Evolutionary conservation across 495 filamentous ascomycete genomes (phyloP).

Genomic region (Penicillium cinerascens): DNA sequence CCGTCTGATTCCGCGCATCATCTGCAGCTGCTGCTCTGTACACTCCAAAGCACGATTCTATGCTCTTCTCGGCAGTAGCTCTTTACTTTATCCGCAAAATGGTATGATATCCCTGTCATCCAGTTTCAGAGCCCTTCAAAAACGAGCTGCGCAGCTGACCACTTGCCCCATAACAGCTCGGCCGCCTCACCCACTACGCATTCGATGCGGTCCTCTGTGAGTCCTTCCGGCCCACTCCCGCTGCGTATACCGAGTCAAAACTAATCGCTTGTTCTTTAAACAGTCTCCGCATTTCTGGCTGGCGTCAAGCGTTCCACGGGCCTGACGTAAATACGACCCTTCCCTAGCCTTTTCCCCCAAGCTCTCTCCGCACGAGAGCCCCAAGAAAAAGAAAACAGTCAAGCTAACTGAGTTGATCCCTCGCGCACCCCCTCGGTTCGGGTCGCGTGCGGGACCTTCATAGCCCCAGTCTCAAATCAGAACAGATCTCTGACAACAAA

Average conservation of each 20-base stretch:
- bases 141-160: background rate
- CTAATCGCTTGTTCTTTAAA: conserved; percentile 18
- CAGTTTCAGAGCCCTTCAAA: background rate
- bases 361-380: background rate
- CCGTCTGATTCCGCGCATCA: conserved; percentile 17
- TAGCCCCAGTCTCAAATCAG: conserved; percentile 82
- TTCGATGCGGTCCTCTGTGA: conserved; percentile 92
- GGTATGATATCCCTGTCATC: conserved; percentile 14
- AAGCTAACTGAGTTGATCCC: conserved; percentile 32
- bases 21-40: conserved; percentile 4
- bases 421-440: conserved; percentile 29
- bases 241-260: conserved; percentile 1
- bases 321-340: conserved; percentile 74
- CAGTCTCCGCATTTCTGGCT: conserved; percentile 92
- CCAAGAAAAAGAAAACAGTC: background rate
- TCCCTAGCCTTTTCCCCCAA: conserved; percentile 1
- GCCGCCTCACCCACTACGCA: conserved; percentile 87
- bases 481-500: conserved; percentile 79
- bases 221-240: conserved; percentile 23
- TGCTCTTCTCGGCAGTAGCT: conserved; percentile 4
- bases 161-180: conserved; percentile 60
- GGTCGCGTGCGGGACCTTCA: conserved; percentile 32
- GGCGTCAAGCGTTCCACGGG: conserved; percentile 95
- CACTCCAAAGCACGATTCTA: background rate
- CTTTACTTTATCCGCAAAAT: conserved; percentile 11